Evolutionary conservation across 2,329 filamentous ascomycete species (phyloP).

Genomic region (Nothopassalora personata): DNA sequence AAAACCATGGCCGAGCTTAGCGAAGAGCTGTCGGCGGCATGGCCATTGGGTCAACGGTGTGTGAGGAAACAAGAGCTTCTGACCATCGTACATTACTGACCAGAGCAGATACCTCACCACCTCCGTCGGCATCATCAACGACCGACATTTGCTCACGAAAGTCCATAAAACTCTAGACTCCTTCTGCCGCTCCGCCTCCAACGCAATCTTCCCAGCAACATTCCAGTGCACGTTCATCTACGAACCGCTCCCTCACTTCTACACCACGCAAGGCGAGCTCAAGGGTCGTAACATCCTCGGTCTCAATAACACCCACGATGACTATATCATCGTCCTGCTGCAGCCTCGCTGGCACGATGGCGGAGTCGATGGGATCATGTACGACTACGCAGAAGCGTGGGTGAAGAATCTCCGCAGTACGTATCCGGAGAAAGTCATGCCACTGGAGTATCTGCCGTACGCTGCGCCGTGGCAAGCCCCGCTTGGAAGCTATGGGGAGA

Average conservation of each 20-base stretch:
- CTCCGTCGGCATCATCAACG: neutral
- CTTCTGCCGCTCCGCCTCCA: neutral
- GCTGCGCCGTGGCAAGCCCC: conserved; percentile 10
- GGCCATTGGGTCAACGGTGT: neutral
- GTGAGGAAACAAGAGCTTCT: neutral
- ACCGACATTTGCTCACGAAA: neutral
- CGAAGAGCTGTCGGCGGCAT: neutral
- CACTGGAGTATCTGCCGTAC: neutral
- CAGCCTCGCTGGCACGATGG: conserved; percentile 6
- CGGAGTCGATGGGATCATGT: conserved; percentile 2
- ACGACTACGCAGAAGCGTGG: conserved; percentile 1
- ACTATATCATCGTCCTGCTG: conserved; percentile 6
- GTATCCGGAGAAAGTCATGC: neutral
- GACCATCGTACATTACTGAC: neutral
- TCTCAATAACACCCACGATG: conserved; percentile 11
- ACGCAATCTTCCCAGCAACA: neutral
- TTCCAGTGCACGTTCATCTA: conserved; percentile 6
- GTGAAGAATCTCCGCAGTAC: conserved; percentile 1
- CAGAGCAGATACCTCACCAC: neutral
- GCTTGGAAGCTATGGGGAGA: conserved; percentile 10
- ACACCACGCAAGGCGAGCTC: neutral
- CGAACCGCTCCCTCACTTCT: conserved; percentile 5
- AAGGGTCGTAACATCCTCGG: conserved; percentile 6
- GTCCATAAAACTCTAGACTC: neutral
- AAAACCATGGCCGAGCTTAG: neutral